phyloP scores from a whole-genome alignment of 352 stramenopile genomes.

The Phytophthora megakarya region DNA sequence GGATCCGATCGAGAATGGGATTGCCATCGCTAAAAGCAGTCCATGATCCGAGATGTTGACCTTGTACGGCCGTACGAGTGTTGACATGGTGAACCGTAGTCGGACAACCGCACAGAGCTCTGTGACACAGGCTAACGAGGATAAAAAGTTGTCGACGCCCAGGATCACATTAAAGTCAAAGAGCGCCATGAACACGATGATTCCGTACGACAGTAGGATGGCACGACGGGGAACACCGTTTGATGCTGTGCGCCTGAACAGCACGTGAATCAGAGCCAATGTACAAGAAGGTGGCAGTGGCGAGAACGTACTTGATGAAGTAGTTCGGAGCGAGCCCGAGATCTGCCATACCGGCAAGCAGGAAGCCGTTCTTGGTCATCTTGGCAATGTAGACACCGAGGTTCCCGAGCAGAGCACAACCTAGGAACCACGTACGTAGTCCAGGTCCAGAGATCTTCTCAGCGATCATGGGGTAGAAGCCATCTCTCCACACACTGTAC shows the following conservation, averaged over 20 bases:
- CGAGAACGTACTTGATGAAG: constrained; percentile 78
- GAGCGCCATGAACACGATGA: constrained; percentile 88
- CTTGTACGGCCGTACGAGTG: constrained; percentile 81
- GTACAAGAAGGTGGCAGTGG: constrained; percentile 4
- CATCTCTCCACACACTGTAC: constrained; percentile 78
- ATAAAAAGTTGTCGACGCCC: constrained; percentile 94
- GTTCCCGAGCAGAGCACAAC: constrained; percentile 71
- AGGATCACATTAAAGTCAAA: constrained; percentile 91
- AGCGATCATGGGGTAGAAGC: constrained; percentile 77
- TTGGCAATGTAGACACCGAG: constrained; percentile 82
- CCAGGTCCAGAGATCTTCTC: constrained; percentile 66
- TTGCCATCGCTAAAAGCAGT: constrained; percentile 48
- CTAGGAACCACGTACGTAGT: constrained; percentile 74
- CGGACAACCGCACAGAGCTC: constrained; percentile 92
- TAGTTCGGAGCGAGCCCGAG: constrained; percentile 86
- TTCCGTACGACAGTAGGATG: constrained; percentile 86
- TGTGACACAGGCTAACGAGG: constrained; percentile 87
- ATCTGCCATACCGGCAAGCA: constrained; percentile 84
- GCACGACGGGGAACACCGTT: constrained; percentile 62
- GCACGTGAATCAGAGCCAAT: constrained; percentile 22
- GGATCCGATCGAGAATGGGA: constrained; percentile 62
- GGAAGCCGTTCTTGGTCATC: constrained; percentile 84
- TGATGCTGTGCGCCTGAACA: constrained; percentile 48
- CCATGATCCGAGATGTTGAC: constrained; percentile 63
- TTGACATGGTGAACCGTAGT: constrained; percentile 77